Base-by-base conservation (phyloP, 768 basidiomycete genomes). In the Serendipita sp. region DNA sequence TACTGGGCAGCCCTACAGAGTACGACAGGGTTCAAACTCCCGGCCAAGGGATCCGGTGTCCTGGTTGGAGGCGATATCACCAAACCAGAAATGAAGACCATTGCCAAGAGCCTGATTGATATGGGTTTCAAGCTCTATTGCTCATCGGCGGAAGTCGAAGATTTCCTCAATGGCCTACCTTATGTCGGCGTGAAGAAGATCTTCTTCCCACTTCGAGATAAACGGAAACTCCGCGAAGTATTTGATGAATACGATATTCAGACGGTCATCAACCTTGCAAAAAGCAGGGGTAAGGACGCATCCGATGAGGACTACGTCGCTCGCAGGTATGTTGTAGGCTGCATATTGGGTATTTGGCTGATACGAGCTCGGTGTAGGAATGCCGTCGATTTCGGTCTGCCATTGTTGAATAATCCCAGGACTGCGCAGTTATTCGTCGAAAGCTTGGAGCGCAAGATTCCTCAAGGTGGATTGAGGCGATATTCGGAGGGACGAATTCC, bases 231-330 rank as follows among this genome's bases (percentile, higher is more conserved):
- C 16, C 86, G 90, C 38, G 86, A 92, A 71, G 95, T 95, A 13
- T 94, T 90, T 65, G 89, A 91, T 72, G 88, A 95, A 73, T 87
- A 86, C 72, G 90, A 97, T 67, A 95, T 99, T 68, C 87, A 92
- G 69, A 86, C 84, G 51, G 96, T 99, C 44, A 83, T 98, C 74
- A 97, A 98, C 75, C 79, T 99, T 60, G 86, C 95, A 11, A 82
- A 85, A 69, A 75, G 81, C 62, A 84, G 92, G 3, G 94, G 86
- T 34, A 76, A 75, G 43, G 82, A 83, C 68, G 82, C 85, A 13
- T 77, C 83, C 13, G 96, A 98, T 70, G 90, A 97, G 71, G 93
- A 98, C 68, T 99, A 99, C 69, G 94, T 97, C 51, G 95, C 96
- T 62, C 82, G 96, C 70, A 80, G 88, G 84, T 87, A 70, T 68